A percentile compares a stretch with the other conserved stretches of the same genome.
Conservation (phyloP, 2,329 filamentous ascomycete genomes). For the Chlorencoelia australis region DNA sequence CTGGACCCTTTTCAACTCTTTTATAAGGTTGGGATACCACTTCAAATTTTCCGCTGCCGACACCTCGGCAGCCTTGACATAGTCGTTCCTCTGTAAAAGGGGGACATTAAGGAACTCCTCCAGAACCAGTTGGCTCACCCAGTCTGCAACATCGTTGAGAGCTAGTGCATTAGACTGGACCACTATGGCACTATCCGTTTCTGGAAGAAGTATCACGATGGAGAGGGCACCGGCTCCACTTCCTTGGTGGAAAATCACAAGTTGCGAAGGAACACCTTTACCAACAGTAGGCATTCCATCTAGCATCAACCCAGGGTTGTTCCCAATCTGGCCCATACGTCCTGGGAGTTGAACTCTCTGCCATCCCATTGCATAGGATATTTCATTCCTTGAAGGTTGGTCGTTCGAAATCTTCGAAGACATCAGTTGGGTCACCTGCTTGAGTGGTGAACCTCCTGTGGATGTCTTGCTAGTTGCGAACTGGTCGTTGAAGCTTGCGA, state of each 20-base stretch:
- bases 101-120: constrained; percentile 14
- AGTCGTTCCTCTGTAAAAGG: constrained; percentile 1
- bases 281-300: constrained; percentile 4
- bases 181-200: constrained; percentile 23
- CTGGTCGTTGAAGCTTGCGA: constrained; percentile 12
- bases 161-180: constrained; percentile 19
- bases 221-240: constrained; percentile 17
- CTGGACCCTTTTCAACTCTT: not conserved
- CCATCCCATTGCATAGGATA: constrained; percentile 22
- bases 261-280: constrained; percentile 2
- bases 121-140: constrained; percentile 16
- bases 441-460: constrained; percentile 12
- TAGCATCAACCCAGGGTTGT: constrained; percentile 3
- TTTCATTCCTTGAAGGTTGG: not conserved
- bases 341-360: constrained; percentile 16
- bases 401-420: constrained; percentile 1
- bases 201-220: constrained; percentile 20
- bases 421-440: constrained; percentile 11
- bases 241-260: constrained; percentile 22
- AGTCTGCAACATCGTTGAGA: constrained; percentile 16
- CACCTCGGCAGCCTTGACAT: constrained; percentile 1
- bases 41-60: not conserved
- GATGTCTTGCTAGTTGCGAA: constrained; percentile 1
- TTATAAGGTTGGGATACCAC: not conserved
- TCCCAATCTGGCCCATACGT: constrained; percentile 4